Evolutionary conservation across 2,329 filamentous ascomycete genomes (phyloP), one percentile per base, ranked within the genome.

Genomic region (Chrysoporthe cubensis): DNA sequence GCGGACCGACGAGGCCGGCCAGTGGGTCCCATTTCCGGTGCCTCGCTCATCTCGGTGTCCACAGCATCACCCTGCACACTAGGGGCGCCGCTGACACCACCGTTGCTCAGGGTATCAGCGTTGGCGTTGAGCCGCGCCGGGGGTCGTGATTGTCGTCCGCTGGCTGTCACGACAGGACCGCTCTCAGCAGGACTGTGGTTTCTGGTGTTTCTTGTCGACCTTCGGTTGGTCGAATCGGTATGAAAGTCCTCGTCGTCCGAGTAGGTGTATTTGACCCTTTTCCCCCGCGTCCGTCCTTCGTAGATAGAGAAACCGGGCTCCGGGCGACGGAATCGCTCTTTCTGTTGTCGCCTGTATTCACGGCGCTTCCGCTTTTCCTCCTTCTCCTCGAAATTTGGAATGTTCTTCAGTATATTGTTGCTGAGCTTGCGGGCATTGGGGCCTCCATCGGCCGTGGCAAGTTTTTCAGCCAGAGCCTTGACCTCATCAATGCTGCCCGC

Each of bases 281-380:
- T 98, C 66, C 96, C 96, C 68, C 96, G 89, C 5, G 96, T 99
- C 64, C 96, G 92, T 62, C 96, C 96, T 81, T 99, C 96, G 78
- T 99, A 99, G 67, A 97, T 84, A 0, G 94, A 97, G 76, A 95
- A 96, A 4, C 94, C 94, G 11, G 91, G 90, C 73, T 97, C 94
- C 6, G 94, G 93, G 5, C 94, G 88, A 72, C 91, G 87, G 80
- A 98, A 98, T 68, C 92, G 90, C 70, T 95, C 92, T 76, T 95
- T 95, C 71, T 93, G 92, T 73, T 89, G 86, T 76, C 93, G 88
- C 18, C 96, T 90, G 75, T 99, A 98, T 75, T 99, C 96, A 67
- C 96, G 91, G 57, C 94, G 91, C 79, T 90, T 93, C 66, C 96
- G 92, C 86, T 97, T 98, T 92, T 97, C 94, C 80, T 98, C 94